Evolutionary conservation across 306 rosid genomes (phyloP).

Genomic region (Pterocarpus macrocarpus): DNA sequence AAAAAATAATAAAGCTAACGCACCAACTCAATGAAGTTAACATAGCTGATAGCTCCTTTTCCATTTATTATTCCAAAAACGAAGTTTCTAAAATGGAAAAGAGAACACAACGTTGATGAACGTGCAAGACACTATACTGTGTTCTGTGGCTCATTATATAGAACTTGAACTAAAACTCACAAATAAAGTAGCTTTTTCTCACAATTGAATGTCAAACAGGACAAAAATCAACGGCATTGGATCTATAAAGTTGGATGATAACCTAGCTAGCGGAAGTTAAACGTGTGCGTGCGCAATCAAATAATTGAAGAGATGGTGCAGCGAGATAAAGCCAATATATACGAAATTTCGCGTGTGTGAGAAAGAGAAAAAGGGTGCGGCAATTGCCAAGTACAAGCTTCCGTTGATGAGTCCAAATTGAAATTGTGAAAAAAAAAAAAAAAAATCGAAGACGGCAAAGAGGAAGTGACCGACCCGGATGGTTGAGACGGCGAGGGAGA

Average conservation of each 20-base stretch:
- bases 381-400: conserved; percentile 40
- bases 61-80: conserved; percentile 29
- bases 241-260: conserved; percentile 21
- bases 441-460: not conserved
- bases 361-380: not conserved
- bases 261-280: conserved; percentile 21
- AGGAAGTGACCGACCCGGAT: conserved; percentile 72
- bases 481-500: conserved; percentile 98
- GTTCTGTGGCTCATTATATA: not conserved
- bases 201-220: conserved; percentile 19
- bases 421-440: not conserved
- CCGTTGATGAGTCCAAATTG: conserved; percentile 39
- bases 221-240: conserved; percentile 47
- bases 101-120: conserved; percentile 17
- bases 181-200: conserved; percentile 2
- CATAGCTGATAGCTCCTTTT: conserved; percentile 12
- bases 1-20: conserved; percentile 19
- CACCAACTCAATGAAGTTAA: conserved; percentile 47
- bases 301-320: not conserved
- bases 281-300: not conserved
- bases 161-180: not conserved
- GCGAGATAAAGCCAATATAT: conserved; percentile 11
- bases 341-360: conserved; percentile 37
- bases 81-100: conserved; percentile 32
- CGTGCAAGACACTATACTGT: not conserved